Base-by-base conservation (phyloP, 805 yeast species). In the Huiozyma naganishii region DNA sequence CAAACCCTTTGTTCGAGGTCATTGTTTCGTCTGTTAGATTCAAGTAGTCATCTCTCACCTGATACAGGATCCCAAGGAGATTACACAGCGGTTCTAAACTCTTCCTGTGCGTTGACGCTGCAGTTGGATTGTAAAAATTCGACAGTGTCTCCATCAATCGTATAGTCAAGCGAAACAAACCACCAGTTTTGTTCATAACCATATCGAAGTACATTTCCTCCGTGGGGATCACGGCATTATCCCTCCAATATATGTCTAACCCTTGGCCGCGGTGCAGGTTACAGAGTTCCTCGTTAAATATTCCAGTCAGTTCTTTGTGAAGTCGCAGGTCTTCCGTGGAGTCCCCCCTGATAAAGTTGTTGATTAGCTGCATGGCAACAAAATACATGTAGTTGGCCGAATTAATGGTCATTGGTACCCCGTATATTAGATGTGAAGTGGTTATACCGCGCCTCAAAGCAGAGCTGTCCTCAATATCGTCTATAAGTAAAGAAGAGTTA, bases 131-230 rank as follows among this genome's bases (percentile, higher is more conserved):
- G 13, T 43, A 40, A 27, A 34, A 39, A 12, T n/a, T 6, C 1
- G 47, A 29, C 38, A 63, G 53, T 12, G 56, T 47, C 43, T 73
- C 79, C 74, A 88, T 70, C 33, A 88, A 61, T 46, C 79, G 68
- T 3, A 83, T 77, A 0, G 90, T 79, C 32, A 89, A 66, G 49
- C 96, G 69, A 57, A 87, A 83, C 32, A 89, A 67, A 0, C 97
- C 97, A 1, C 95, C 95, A 0, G 97, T 89, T 52, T 83, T 89
- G 56, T 86, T 80, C 72, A 75, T 74, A 7, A 83, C 95, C 96
- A 90, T 89, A 34, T 70, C 71, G 32, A 79, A 59, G 55, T 89
- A 89, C 54, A 84, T 78, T 1, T 62, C 58, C 47, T 79, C 82
- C 5, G 68, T 66, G 0, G 92, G 92, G 39, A 81, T 70, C 11